Evolutionary conservation across 176 grass and related monocot genomes (phyloP), one percentile per base, ranked within the genome.

Genomic region (Puccinellia tenuiflora): DNA sequence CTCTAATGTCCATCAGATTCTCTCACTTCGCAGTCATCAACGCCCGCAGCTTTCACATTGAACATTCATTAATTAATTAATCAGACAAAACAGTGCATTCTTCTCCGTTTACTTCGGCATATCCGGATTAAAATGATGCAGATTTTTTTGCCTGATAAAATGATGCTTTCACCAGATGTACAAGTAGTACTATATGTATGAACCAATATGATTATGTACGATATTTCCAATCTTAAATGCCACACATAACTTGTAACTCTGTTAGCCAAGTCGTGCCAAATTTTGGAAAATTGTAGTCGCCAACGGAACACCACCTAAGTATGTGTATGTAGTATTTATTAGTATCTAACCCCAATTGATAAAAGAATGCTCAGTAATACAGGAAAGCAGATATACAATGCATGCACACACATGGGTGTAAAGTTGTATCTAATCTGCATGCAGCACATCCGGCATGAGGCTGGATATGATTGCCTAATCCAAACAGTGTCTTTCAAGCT

Each of bases 401-500:
- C 77, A 65, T 31, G 18, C 40, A 37, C 28, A 17, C 26, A 17
- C 26, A 26, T 10, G 21, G 31, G 9, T 43, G 18, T 67, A 68
- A 22, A 43, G 37, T 45, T 70, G 6, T 47, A 38, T 55, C 47
- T 73, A 17, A 20, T 15, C 13, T 5, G 30, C 6, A 51, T 35
- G 17, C 62, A 66, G 4, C 45, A 29, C 6, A 25, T 75, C 6
- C 46, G 24, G 7, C 33, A 33, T 31, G 37, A 22, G 65, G 26
- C 21, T 50, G 28, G 13, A 6, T 37, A 65, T 65, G 22, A 74
- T 43, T 65, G 60, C 37, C 26, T 33, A 47, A 80, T 80, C 67
- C 67, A 80, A 84, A 37, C 68, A 38, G 20, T 57, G 67, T 11
- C 81, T 80, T 74, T 72, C 81, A 88, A 88, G 87, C 11, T 80